Evolutionary conservation across 495 filamentous ascomycete genomes (phyloP).

Genomic region (Daldinia loculata): DNA sequence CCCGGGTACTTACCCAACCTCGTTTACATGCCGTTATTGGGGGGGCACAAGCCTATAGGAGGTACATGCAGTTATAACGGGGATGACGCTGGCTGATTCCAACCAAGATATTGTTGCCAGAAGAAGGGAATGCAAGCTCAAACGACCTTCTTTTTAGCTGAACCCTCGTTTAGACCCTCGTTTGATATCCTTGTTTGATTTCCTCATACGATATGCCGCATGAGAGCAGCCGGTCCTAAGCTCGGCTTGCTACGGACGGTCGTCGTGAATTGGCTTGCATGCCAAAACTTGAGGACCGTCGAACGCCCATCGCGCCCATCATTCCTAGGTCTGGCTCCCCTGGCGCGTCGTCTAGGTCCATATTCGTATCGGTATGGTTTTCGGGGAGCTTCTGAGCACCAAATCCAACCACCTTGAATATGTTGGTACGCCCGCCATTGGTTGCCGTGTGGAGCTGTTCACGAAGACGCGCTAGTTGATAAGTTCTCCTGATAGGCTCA

Average conservation of each 20-base stretch:
- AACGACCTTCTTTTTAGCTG: background rate
- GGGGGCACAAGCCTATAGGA: background rate
- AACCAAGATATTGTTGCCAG: slow-evolving; percentile 1
- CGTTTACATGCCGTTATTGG: slow-evolving; percentile 16
- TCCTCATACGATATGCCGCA: background rate
- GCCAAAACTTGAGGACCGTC: slow-evolving; percentile 57
- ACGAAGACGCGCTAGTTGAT: slow-evolving; percentile 84
- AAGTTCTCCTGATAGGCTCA: slow-evolving; percentile 73
- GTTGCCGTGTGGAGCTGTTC: slow-evolving; percentile 85
- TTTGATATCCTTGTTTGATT: background rate
- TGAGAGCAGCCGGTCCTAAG: slow-evolving; percentile 38
- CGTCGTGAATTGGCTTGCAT: slow-evolving; percentile 52
- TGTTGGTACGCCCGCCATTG: slow-evolving; percentile 64
- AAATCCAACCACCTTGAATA: slow-evolving; percentile 60
- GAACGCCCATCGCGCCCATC: slow-evolving; percentile 41
- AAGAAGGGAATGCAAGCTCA: slow-evolving; percentile 2
- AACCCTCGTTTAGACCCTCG: background rate
- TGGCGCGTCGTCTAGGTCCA: slow-evolving; percentile 55
- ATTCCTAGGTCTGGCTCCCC: slow-evolving; percentile 55
- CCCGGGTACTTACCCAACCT: slow-evolving; percentile 16
- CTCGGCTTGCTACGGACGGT: slow-evolving; percentile 55
- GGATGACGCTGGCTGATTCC: slow-evolving; percentile 7
- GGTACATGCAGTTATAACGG: background rate
- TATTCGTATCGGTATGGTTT: slow-evolving; percentile 48
- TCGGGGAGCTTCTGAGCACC: slow-evolving; percentile 60